Evolutionary conservation across 2,329 filamentous ascomycete genomes (phyloP), one percentile per base, ranked within the genome.

Genomic region (Lachnellula arida): DNA sequence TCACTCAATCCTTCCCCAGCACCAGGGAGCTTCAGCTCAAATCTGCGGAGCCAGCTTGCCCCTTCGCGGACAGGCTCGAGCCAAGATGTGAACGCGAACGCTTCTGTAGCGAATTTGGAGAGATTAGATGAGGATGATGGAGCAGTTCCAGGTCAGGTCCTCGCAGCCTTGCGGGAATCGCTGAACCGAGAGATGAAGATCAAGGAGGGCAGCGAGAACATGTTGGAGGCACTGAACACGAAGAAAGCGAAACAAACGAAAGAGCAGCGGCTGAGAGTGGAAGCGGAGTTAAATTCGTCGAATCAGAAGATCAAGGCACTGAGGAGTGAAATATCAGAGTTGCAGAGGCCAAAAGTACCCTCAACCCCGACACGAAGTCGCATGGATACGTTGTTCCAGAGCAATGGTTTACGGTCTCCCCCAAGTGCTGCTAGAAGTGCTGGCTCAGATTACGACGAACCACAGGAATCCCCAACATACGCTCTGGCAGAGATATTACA

Each of bases 171-270:
- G 60, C 86, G 88, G 67, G 92, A 97, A 65, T 84, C 87, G 68
- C 87, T 99, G 61, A 93, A 91, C 64, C 93, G 95, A 67, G 95
- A 99, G 75, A 86, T 92, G 75, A 97, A 97, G 78, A 97, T 99
- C 70, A 97, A 96, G 73, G 89, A 93, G 67, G 94, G 94, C 19
- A 97, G 93, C 56, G 94, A 99, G 77, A 99, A 99, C 71, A 86
- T 99, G 82, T 79, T 99, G 40, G 94, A 99, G 75, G 94, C 94
- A 12, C 76, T 99, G 62, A 91, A 97, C 71, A 82, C 86, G 46
- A 99, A 99, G 74, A 97, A 96, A 72, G 88, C 90, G 46, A 99
- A 97, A 74, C 93, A 97, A 71, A 88, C 89, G 60, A 95, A 92
- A 70, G 93, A 93, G 58, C 89, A 93, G 70, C 82, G 89, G 46